These are phyloP conservation scores for Phaeosphaeriaceae sp. DNA, from an alignment of 2,329 filamentous ascomycete species.

Conservation along the genomic window DNA sequence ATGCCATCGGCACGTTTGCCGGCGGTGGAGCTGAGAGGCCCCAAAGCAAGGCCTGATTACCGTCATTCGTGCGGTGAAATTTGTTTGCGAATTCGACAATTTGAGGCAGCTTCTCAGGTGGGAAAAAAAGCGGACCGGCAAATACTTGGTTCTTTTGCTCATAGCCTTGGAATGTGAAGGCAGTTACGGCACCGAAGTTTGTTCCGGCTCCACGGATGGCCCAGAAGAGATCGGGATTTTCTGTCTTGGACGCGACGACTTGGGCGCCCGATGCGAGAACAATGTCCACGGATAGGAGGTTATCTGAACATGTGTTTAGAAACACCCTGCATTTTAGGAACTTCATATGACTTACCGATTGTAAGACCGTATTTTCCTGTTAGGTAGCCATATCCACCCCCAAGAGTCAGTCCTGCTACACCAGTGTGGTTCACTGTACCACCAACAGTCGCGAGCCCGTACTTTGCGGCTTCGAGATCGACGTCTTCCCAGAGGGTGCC, in stretches of 20 bases:
- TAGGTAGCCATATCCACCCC: slow-evolving; percentile 66
- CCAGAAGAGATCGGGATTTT: slow-evolving; percentile 46
- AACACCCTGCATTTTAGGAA: not conserved
- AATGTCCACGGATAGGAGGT: slow-evolving; percentile 45
- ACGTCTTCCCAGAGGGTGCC: slow-evolving; percentile 63
- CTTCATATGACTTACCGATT: slow-evolving; percentile 51
- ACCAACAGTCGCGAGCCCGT: slow-evolving; percentile 64
- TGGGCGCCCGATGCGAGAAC: slow-evolving; percentile 47
- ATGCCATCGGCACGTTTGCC: slow-evolving; percentile 33
- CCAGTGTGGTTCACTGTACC: slow-evolving; percentile 69
- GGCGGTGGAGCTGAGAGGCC: slow-evolving; percentile 40
- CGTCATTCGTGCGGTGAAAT: slow-evolving; percentile 36
- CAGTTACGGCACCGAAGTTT: slow-evolving; percentile 46
- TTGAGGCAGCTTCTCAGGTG: slow-evolving; percentile 33
- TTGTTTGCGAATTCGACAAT: slow-evolving; percentile 39
- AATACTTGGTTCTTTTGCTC: slow-evolving; percentile 41
- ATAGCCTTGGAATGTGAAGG: slow-evolving; percentile 52
- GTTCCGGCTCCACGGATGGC: slow-evolving; percentile 48
- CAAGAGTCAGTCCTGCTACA: slow-evolving; percentile 61
- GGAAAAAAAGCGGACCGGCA: slow-evolving; percentile 47
- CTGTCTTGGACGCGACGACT: slow-evolving; percentile 36
- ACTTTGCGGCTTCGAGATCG: slow-evolving; percentile 57
- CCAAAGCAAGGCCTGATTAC: slow-evolving; percentile 35
- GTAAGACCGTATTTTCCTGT: slow-evolving; percentile 61
- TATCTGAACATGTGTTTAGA: slow-evolving; percentile 26